A percentile compares a stretch with the other conserved stretches of the same genome.
phyloP scores from a whole-genome alignment of 1,284 basidiomycete genomes.

The Fomitopsis pinicola region DNA sequence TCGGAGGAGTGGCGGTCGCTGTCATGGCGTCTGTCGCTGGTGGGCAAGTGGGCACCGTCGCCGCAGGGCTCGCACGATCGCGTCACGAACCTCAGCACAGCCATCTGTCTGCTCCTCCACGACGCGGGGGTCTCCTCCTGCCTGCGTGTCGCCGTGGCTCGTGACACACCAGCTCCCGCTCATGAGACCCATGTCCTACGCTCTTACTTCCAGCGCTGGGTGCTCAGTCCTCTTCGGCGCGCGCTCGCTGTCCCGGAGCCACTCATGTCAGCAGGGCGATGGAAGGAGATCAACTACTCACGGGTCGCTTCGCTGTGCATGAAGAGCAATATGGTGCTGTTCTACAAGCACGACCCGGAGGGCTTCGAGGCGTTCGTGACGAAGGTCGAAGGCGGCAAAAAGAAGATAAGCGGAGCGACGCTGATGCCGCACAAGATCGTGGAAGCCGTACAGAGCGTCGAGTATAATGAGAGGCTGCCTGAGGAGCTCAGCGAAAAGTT shows the following conservation, averaged over 20 bases:
- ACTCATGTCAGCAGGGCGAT: constrained; percentile 56
- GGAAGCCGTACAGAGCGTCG: constrained; percentile 8
- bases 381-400: constrained; percentile 49
- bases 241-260: constrained; percentile 47
- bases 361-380: constrained; percentile 55
- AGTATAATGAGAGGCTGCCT: background rate
- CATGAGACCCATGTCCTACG: constrained; percentile 39
- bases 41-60: constrained; percentile 68
- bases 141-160: constrained; percentile 5
- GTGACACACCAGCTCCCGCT: constrained; percentile 13
- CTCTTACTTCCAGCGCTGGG: constrained; percentile 48
- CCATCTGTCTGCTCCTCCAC: constrained; percentile 52
- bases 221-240: constrained; percentile 52
- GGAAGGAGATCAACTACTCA: constrained; percentile 50
- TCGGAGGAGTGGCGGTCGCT: constrained; percentile 31
- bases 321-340: constrained; percentile 47
- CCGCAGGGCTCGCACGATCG: constrained; percentile 56
- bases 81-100: constrained; percentile 58
- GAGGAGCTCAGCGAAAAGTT: constrained; percentile 21
- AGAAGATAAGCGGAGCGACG: constrained; percentile 55
- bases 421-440: constrained; percentile 57
- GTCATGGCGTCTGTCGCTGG: constrained; percentile 46
- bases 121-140: constrained; percentile 26
- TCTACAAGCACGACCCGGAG: constrained; percentile 52
- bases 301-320: constrained; percentile 60